A percentile compares a stretch with the other conserved stretches of the same genome.
Conservation (phyloP, 2,329 filamentous ascomycete genomes). For the Epichloe glyceriae region DNA sequence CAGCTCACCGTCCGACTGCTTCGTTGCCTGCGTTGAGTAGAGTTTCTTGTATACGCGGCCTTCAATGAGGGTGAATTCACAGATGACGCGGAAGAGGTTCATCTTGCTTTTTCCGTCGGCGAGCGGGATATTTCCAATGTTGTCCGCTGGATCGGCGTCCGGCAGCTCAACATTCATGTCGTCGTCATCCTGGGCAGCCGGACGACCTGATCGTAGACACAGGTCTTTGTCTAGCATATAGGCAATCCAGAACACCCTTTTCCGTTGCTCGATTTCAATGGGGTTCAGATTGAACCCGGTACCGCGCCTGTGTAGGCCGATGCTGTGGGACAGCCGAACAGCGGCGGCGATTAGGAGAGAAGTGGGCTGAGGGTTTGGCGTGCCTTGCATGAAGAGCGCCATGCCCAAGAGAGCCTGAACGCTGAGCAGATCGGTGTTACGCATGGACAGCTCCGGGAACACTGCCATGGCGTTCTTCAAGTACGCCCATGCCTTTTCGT, state of each 20-base stretch:
- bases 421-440: conserved; percentile 87
- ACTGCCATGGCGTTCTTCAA: conserved; percentile 95
- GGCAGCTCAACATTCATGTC: conserved; percentile 94
- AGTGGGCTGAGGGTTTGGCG: conserved; percentile 87
- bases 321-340: conserved; percentile 81
- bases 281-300: conserved; percentile 88
- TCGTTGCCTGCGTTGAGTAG: conserved; percentile 85
- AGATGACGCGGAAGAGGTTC: conserved; percentile 90
- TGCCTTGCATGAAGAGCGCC: conserved; percentile 89
- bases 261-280: conserved; percentile 82
- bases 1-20: conserved; percentile 83
- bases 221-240: conserved; percentile 54
- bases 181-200: conserved; percentile 49
- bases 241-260: conserved; percentile 52
- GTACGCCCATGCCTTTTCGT: conserved; percentile 89
- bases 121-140: conserved; percentile 86
- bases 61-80: conserved; percentile 81
- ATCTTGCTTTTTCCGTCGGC: conserved; percentile 82
- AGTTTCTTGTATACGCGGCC: conserved; percentile 87
- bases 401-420: conserved; percentile 91
- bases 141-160: conserved; percentile 78
- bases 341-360: conserved; percentile 86
- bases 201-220: conserved; percentile 44
- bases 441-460: conserved; percentile 84
- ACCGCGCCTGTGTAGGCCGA: conserved; percentile 87